Evolutionary conservation across 2,329 filamentous ascomycete species (phyloP), one percentile per base, ranked within the genome.

Genomic region (Monilinia polystroma): DNA sequence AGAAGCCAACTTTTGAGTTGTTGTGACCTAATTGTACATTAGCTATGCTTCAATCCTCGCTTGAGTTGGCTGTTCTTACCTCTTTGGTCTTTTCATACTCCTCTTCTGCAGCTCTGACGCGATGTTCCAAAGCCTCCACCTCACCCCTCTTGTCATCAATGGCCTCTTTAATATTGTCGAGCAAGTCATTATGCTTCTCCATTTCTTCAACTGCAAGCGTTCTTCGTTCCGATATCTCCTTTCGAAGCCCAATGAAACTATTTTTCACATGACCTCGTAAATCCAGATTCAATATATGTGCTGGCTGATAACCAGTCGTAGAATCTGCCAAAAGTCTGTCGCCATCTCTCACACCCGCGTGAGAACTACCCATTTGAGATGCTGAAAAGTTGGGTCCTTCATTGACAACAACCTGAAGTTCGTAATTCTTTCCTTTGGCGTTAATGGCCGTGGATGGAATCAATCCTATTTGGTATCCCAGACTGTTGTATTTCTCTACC

Each of bases 81-180:
- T 97, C 95, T 76, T 94, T 94, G 26, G 92, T 93, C 79, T 92
- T 93, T 75, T 97, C 93, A 76, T 97, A 96, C 76, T 97, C 93
- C 75, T 96, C 92, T 77, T 96, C 91, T 0, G 94, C 93, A 23
- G 91, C 91, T 45, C 91, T 87, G 56, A 96, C 91, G 54, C 91
- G 87, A 78, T 98, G 94, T 72, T 94, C 91, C 20, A 99, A 82
- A 4, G 92, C 91, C 76, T 97, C 94, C 23, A 99, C 92, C 77
- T 99, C 95, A 71, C 89, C 90, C 69, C 90, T 86, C 81, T 97
- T 97, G 79, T 99, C 94, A 76, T 97, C 93, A 78, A 99, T 95
- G 20, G 93, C 93, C 79, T 99, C 96, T 78, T 95, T 95, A 77
- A 97, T 94, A 72, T 91, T 92, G 77, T 98, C 93, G 12, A 99